Base-by-base conservation (phyloP, 495 filamentous ascomycete species). In the Hypomontagnella submonticulosa region DNA sequence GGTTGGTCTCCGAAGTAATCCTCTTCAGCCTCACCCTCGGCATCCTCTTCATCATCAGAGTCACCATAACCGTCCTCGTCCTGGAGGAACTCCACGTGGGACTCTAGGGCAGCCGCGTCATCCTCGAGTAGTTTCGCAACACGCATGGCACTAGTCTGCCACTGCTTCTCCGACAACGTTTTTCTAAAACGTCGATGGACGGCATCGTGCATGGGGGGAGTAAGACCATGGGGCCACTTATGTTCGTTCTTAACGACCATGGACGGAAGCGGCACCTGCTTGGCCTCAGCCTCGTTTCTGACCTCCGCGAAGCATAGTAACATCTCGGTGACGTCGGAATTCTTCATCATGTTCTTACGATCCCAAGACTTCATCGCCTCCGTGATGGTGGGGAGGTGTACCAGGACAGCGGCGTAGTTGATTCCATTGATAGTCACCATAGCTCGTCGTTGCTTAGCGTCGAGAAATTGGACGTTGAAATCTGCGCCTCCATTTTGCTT, bases 301-400 rank as follows among this genome's bases (percentile, higher is more conserved):
- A 96, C 87, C 32, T 71, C 79, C 2, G 90, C 90, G 56, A 93
- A 83, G 0, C 97, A 90, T 30, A 96, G 77, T 2, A 98, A 81
- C 91, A 99, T 97, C 80, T 99, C 96, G 61, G 89, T 95, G 6
- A 99, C 87, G 76, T 99, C 96, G 3, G 91, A 91, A 3, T 89
- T 90, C 77, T 99, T 99, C 80, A 92, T 93, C 86, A 93, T 95
- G 18, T 88, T 85, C 60, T 89, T 91, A 72, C 88, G 89, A 70
- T 98, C 95, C 89, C 95, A 97, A 51, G 89, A 93, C 78, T 99
- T 99, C 88, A 96, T 96, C 7, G 88, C 90, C 76, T 99, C 95
- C 1, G 96, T 87, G 57, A 99, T 89, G 64, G 89, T 94, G 0
- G 95, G 95, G 9, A 99, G 80, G 61, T 98, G 94, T 4, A 97